Base-by-base conservation (phyloP, 306 rosid species). In the Vigna mungo region DNA sequence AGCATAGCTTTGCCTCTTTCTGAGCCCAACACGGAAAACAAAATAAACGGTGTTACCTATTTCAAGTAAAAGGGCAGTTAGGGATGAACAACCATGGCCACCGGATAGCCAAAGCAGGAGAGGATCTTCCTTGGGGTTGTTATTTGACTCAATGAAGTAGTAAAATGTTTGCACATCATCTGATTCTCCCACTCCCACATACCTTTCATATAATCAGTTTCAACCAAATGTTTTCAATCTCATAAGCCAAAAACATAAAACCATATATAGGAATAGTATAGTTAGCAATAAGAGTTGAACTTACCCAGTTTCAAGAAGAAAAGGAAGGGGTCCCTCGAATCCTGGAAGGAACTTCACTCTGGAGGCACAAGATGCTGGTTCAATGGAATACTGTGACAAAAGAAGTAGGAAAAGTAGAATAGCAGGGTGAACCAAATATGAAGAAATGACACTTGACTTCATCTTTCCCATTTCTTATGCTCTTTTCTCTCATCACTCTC, bases 281-380 rank as follows among this genome's bases (percentile, higher is more conserved):
- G 21, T 20, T 20, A 20, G 21, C 21, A 20, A 20, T 20, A 20
- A 34, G 37, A 34, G 0, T 39, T 39, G 0, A 72, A 48, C 82
- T 53, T 17, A 90, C 92, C 97, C 92, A 0, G 94, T 87, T 87
- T 90, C 87, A 9, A 89, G 87, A 2, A 80, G 32, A 63, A 90
- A 89, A 15, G 96, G 96, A 48, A 92, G 93, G 30, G 92, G 80
- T 17, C 90, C 93, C 4, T 67, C 44, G 71, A 88, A 84, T n/a
- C 96, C 93, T 13, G 96, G 97, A 63, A 92, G 92, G 56, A 14
- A 82, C 70, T 83, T 30, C 4, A 86, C 88, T 16, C 30, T 67
- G 6, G 77, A 66, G 17, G 61, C 68, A 65, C 84, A 58, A 1
- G 1, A 17, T 32, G 84, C 76, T 21, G 52, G 11, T 37, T 75